These are phyloP conservation scores for Pythium angustatum DNA, from an alignment of 352 stramenopile species.

Conservation along the genomic window DNA sequence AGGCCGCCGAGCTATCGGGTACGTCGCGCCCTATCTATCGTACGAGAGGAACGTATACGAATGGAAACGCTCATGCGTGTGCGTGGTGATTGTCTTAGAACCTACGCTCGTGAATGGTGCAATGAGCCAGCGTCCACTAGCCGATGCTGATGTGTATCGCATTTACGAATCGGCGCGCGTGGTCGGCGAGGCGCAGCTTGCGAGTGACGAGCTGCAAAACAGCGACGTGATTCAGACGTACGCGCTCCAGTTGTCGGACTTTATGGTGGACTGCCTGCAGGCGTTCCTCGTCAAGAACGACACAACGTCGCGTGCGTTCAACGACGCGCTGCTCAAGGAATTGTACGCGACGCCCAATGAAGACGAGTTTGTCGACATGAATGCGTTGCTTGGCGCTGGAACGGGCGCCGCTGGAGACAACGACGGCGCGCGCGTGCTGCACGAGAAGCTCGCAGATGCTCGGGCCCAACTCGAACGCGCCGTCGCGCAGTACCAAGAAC, in stretches of 20 bases:
- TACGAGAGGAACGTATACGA: too few relatives aligned
- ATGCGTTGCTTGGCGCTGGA: constrained; percentile 11
- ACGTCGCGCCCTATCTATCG: constrained; percentile 9
- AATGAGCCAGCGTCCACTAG: constrained; percentile 33
- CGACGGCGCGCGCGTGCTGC: constrained; percentile 40
- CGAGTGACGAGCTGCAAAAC: constrained; percentile 41
- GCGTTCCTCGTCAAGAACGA: constrained; percentile 41
- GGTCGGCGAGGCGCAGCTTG: constrained; percentile 39
- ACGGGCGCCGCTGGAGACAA: constrained; percentile 19
- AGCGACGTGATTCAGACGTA: constrained; percentile 44
- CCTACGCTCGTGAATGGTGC: constrained; percentile 35
- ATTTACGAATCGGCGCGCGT: constrained; percentile 39
- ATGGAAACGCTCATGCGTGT: too few relatives aligned
- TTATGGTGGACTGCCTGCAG: constrained; percentile 39
- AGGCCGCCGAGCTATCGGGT: constrained; percentile 39
- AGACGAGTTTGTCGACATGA: constrained; percentile 32
- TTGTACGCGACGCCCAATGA: constrained; percentile 32
- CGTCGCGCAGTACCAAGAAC: constrained; percentile 50
- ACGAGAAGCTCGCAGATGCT: constrained; percentile 39
- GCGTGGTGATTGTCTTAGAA: too few relatives aligned
- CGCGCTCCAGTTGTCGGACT: constrained; percentile 52
- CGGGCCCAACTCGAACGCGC: constrained; percentile 37
- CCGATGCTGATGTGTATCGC: constrained; percentile 36
- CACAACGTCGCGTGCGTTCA: constrained; percentile 40
- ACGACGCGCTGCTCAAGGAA: constrained; percentile 48